Evolutionary conservation across 225 moss, liverwort and hornwort species (phyloP), one percentile per base, ranked within the genome.

Genomic region (Straminergon stramineum): DNA sequence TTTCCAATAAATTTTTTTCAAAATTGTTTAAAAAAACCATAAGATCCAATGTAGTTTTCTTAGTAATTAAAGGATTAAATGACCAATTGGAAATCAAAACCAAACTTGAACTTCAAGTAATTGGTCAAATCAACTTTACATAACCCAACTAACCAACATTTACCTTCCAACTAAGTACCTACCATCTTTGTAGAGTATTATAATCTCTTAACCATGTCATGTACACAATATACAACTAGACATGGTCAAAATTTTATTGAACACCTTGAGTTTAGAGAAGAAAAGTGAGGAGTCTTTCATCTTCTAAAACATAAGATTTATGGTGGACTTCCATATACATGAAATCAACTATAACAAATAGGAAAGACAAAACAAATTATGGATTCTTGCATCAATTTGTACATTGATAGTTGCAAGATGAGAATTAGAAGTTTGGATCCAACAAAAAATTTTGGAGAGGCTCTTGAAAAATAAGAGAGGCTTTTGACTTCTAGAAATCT

Each of bases 271-370:
- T 56, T 26, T 16, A 1, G 37, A 56, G 2, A 37, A 56, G 6
- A 37, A 37, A 35, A 37, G 6, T 24, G 24, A 24, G 0, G 2
- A 56, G 2, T 14, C 22, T 35, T 23, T 35, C 37, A 79, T 56
- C 24, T 37, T 26, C 16, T 24, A 24, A 78, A 37, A 23, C 0
- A 56, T 9, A 78, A 79, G 15, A 78, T 24, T 35, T 15, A 78
- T 0, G 0, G 1, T 2, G 0, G 6, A n/a, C 17, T 57, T 26
- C 10, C 0, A n/a, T 26, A 7, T 0, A 24, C 10, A 10, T 0
- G 0, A 0, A 17, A 53, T 77, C 35, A 53, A 34, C 53, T 3
- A 53, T 8, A 15, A 15, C 7, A 51, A 31, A 75, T 51, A 34
- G 14, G 13, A 53, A 18, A 53, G 34, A 34, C 12, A 75, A 17